A percentile compares a stretch with the other conserved stretches of the same genome.
Evolutionary conservation across 225 moss, liverwort and hornwort genomes (phyloP).

Genomic region (Physcomitrium patens): DNA sequence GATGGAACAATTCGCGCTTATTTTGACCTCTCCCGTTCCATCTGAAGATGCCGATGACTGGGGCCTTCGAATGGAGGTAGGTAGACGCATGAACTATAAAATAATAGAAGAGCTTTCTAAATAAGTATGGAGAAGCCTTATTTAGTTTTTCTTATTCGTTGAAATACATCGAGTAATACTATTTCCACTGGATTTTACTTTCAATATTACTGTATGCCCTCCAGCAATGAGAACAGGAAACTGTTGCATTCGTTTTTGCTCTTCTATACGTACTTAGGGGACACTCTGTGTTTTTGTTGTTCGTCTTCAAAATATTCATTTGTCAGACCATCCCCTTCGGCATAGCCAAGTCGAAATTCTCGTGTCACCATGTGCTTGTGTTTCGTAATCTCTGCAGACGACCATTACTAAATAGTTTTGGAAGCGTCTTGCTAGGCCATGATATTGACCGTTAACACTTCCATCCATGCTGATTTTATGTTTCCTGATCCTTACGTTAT

Average conservation of each 20-base stretch:
- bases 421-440: too few relatives aligned
- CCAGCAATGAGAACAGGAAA: slow-evolving; percentile 4
- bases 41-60: slow-evolving; percentile 87
- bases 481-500: slow-evolving; percentile 19
- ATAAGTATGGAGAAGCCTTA: background rate
- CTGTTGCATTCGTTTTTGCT: background rate
- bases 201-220: background rate
- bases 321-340: background rate
- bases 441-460: too few relatives aligned
- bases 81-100: slow-evolving; percentile 4
- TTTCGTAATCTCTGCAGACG: background rate
- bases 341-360: background rate
- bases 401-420: too few relatives aligned
- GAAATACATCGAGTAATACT: too few relatives aligned
- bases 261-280: background rate
- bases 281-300: slow-evolving; percentile 1
- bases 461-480: background rate
- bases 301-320: slow-evolving; percentile 1
- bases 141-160: background rate
- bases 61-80: slow-evolving; percentile 90
- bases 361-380: background rate
- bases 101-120: background rate
- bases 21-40: slow-evolving; percentile 73
- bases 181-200: too few relatives aligned
- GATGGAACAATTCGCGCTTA: slow-evolving; percentile 80